Conservation (phyloP, 352 stramenopile genomes). For the Blastocystis hominis region DNA sequence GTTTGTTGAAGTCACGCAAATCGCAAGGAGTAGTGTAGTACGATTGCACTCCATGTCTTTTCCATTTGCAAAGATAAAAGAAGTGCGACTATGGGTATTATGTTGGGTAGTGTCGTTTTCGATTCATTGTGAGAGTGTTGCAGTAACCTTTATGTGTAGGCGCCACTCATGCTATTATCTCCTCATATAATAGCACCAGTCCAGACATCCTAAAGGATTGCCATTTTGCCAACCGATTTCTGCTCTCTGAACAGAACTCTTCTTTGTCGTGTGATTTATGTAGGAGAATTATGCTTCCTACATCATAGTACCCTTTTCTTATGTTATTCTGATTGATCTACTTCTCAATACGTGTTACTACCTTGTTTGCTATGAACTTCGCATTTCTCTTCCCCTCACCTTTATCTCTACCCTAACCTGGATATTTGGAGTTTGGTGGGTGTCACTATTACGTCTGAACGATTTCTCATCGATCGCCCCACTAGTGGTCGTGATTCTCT, state of each 20-base stretch:
- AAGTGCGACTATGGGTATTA: not conserved
- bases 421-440: not conserved
- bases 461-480: not conserved
- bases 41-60: not conserved
- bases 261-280: not conserved
- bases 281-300: not conserved
- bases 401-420: not conserved
- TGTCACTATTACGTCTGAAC: not conserved
- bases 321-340: not conserved
- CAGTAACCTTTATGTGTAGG: not conserved
- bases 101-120: not conserved
- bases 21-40: not conserved
- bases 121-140: not conserved
- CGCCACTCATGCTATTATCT: not conserved
- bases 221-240: not conserved
- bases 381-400: not conserved
- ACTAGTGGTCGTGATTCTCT: not conserved
- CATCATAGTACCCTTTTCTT: not conserved
- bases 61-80: not conserved
- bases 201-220: not conserved
- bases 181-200: not conserved
- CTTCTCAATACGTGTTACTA: not conserved
- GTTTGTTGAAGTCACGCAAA: conserved; percentile 4
- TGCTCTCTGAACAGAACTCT: not conserved
- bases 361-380: not conserved